Conservation (phyloP, 768 basidiomycete species). For the Zangia roseola region DNA sequence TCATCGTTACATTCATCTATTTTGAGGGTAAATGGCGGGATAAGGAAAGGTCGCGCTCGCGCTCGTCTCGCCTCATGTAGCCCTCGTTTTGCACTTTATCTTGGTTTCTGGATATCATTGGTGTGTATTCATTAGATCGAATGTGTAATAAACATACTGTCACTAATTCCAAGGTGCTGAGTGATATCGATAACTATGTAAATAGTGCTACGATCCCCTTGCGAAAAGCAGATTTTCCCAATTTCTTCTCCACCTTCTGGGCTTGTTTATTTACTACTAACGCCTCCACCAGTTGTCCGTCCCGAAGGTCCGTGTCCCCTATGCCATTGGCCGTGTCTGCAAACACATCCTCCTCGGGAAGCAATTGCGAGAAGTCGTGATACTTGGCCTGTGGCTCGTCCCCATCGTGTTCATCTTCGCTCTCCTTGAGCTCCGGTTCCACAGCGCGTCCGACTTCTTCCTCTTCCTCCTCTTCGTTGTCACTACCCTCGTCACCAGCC, state of each 20-base stretch:
- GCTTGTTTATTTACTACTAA: slow-evolving; percentile 7
- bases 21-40: slow-evolving; percentile 32
- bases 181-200: background rate
- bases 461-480: background rate
- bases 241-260: slow-evolving; percentile 8
- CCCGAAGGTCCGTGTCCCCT: too few species aligned
- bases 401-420: background rate
- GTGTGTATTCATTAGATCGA: background rate
- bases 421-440: slow-evolving; percentile 3
- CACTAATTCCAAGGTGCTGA: too few species aligned
- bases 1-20: slow-evolving; percentile 36
- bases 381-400: too few species aligned
- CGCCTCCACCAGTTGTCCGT: background rate
- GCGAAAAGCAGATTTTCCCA: slow-evolving; percentile 17
- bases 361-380: slow-evolving; percentile 11
- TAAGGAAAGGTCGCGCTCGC: slow-evolving; percentile 17
- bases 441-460: slow-evolving; percentile 13
- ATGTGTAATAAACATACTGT: too few species aligned
- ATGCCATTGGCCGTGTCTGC: too few species aligned
- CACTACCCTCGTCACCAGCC: too few species aligned
- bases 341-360: background rate
- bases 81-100: background rate
- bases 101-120: slow-evolving; percentile 4
- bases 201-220: slow-evolving; percentile 9
- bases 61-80: slow-evolving; percentile 3